These are phyloP conservation scores for Limonium bicolor DNA, from an alignment of 148 eudicot genomes.

Conservation along the genomic window DNA sequence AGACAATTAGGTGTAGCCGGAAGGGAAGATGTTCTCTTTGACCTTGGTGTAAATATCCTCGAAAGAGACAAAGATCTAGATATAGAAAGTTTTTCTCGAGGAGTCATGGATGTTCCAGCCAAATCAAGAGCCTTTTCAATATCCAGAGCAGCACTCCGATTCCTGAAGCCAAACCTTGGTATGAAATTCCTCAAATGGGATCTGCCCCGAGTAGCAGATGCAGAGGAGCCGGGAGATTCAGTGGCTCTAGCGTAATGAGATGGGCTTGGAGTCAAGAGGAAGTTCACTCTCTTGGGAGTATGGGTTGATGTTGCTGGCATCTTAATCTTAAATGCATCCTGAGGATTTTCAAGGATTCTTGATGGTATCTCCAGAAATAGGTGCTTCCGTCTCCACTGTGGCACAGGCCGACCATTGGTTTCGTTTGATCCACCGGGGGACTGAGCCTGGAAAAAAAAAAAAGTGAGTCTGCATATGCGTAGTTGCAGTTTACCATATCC, in stretches of 20 bases:
- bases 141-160: conserved; percentile 27
- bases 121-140: conserved; percentile 19
- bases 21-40: conserved; percentile 42
- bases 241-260: conserved; percentile 26
- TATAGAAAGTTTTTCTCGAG: conserved; percentile 43
- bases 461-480: no score
- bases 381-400: conserved; percentile 51
- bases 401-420: conserved; percentile 15
- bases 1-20: conserved; percentile 36
- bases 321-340: conserved; percentile 46
- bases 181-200: conserved; percentile 39
- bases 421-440: no score
- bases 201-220: conserved; percentile 37
- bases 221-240: conserved; percentile 41
- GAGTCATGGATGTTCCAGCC: conserved; percentile 17
- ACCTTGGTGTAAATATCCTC: conserved; percentile 65
- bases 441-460: no score
- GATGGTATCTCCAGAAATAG: conserved; percentile 59
- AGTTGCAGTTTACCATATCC: no score
- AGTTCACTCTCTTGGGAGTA: conserved; percentile 73
- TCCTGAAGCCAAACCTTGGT: conserved; percentile 42
- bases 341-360: conserved; percentile 27
- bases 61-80: conserved; percentile 51
- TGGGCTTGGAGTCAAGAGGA: conserved; percentile 36
- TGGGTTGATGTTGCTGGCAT: conserved; percentile 47